phyloP scores from a whole-genome alignment of 768 basidiomycete species.

The Tylopilus balloui region DNA sequence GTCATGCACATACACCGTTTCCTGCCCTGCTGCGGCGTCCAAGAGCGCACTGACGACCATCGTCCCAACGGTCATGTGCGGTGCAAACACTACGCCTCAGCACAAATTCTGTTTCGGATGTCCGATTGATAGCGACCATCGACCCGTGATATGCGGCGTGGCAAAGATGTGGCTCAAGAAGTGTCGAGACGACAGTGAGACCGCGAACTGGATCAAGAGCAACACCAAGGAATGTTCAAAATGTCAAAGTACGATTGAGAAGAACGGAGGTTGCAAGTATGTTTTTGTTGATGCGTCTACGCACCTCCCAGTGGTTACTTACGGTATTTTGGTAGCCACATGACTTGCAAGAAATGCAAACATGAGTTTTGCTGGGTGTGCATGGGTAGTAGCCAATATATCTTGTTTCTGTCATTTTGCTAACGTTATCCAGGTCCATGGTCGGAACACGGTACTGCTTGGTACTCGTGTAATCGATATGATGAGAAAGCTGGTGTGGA shows the following conservation, averaged over 20 bases:
- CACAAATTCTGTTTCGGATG: conserved; percentile 97
- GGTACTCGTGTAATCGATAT: conserved; percentile 98
- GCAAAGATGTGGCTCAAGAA: conserved; percentile 96
- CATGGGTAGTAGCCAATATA: conserved; percentile 62
- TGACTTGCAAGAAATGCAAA: conserved; percentile 99
- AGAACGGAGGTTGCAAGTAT: conserved; percentile 99
- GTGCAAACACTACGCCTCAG: conserved; percentile 49
- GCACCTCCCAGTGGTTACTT: conserved; percentile 31
- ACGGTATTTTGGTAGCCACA: conserved; percentile 60
- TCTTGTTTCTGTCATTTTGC: not conserved
- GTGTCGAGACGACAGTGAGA: conserved; percentile 96
- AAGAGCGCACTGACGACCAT: conserved; percentile 68
- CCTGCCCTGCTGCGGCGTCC: conserved; percentile 76
- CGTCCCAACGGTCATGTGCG: conserved; percentile 88
- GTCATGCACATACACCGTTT: conserved; percentile 89
- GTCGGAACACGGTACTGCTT: conserved; percentile 94
- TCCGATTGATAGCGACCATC: conserved; percentile 80
- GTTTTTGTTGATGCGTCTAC: conserved; percentile 75
- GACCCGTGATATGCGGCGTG: conserved; percentile 84
- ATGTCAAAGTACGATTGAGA: conserved; percentile 98
- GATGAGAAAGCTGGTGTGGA: conserved; percentile 88
- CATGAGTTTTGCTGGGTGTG: conserved; percentile 99
- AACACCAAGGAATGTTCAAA: conserved; percentile 98
- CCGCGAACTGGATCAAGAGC: conserved; percentile 99
- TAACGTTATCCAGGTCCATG: conserved; percentile 68